A percentile compares a stretch with the other conserved stretches of the same genome.
phyloP scores from a whole-genome alignment of 2,329 filamentous ascomycete species.

The Thelonectria blattea region DNA sequence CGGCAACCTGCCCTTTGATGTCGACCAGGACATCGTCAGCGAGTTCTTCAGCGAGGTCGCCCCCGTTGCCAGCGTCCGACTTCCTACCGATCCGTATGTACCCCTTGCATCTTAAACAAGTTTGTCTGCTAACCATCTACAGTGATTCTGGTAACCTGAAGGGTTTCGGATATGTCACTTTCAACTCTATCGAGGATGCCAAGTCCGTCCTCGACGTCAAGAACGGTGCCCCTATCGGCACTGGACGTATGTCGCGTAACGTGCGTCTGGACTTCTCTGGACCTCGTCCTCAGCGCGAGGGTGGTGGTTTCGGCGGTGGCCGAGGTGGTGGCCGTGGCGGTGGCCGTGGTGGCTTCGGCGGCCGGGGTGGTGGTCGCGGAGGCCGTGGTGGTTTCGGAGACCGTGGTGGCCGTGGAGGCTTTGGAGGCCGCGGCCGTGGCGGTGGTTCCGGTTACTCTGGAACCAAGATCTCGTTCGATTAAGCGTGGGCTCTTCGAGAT shows the following conservation, averaged over 20 bases:
- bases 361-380: constrained; percentile 56
- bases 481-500: constrained; percentile 45
- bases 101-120: neutral
- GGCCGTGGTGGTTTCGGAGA: constrained; percentile 57
- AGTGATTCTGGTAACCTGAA: constrained; percentile 83
- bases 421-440: constrained; percentile 56
- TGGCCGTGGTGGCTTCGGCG: constrained; percentile 52
- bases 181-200: constrained; percentile 82
- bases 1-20: constrained; percentile 87
- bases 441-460: constrained; percentile 61
- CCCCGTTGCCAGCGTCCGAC: constrained; percentile 77
- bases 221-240: constrained; percentile 68
- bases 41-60: constrained; percentile 76
- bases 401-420: constrained; percentile 52
- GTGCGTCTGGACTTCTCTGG: constrained; percentile 85
- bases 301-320: constrained; percentile 56
- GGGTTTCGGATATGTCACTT: constrained; percentile 92
- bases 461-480: constrained; percentile 77
- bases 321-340: constrained; percentile 58
- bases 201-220: constrained; percentile 73
- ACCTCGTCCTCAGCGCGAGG: constrained; percentile 66
- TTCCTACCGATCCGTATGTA: constrained; percentile 81
- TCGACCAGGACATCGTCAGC: constrained; percentile 75
- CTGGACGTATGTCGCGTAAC: constrained; percentile 72
- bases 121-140: constrained; percentile 23